Evolutionary conservation across 257 asterid species (phyloP), one percentile per base, ranked within the genome.

Genomic region (Eustoma russellianum): DNA sequence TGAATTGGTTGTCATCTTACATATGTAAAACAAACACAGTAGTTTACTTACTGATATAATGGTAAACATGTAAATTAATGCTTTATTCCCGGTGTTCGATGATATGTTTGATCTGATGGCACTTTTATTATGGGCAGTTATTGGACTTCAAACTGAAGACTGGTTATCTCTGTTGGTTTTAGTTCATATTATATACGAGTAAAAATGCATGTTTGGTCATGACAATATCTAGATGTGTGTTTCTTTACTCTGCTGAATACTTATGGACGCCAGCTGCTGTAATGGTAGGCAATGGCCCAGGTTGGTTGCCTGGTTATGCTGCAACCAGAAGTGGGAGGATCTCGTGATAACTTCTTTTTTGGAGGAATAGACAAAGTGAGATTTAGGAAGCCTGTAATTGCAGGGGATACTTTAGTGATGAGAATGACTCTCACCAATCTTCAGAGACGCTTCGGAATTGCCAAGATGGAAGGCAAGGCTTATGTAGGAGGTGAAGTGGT

Each of bases 401-500:
- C 95, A 18, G 95, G 94, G 33, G 95, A 89, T 67, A 85, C 94
- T 17, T 63, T 89, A 16, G 94, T 85, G 13, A 89, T 85, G 95
- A 81, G 92, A 64, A 83, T 83, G 94, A 88, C 81, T 51, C 89
- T 85, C 40, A 64, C 63, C 69, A 80, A 82, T 83, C 70, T 87
- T 30, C 97, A 91, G 71, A 91, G 72, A 59, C 92, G 93, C 50
- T 87, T 84, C 61, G 96, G 96, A 46, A 80, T 84, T 30, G 94
- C 95, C 6, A 91, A 91, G 80, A 80, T 87, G 94, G 96, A 82
- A 57, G 96, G 95, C 35, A 87, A 87, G 63, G 95, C 98, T 3
- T 87, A 87, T 6, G 97, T 91, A n/a, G 94, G 95, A 2, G 81
- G 82, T 24, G 95, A 82, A 17, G 73, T 87, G 17, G 98, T 82